These are phyloP conservation scores for Capronia epimyces DNA, from an alignment of 2,329 filamentous ascomycete genomes.

Conservation along the genomic window DNA sequence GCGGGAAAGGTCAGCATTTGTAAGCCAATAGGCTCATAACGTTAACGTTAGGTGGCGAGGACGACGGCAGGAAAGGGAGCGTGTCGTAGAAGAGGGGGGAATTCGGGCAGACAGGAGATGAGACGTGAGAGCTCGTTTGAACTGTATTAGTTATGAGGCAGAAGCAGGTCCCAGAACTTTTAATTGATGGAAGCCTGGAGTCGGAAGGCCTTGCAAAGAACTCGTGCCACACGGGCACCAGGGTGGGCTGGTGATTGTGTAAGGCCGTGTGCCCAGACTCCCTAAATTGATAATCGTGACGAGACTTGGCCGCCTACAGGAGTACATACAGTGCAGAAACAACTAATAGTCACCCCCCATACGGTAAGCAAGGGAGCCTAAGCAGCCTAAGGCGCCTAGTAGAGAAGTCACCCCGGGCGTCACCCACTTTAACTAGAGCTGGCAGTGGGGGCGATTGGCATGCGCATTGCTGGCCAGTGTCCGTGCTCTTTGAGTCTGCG, in stretches of 20 bases:
- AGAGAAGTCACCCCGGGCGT: too few relatives aligned
- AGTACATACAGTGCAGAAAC: too few relatives aligned
- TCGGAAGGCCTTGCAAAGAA: neutral
- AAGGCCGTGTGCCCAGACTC: too few relatives aligned
- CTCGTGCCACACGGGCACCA: neutral
- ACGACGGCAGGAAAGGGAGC: neutral
- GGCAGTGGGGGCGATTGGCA: too few relatives aligned
- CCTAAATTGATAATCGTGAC: too few relatives aligned
- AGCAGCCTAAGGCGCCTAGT: too few relatives aligned
- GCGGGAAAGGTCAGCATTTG: conserved; percentile 6
- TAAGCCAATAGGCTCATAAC: conserved; percentile 16
- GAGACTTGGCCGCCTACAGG: neutral
- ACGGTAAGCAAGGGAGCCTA: too few relatives aligned
- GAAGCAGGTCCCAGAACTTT: neutral
- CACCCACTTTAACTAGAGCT: too few relatives aligned
- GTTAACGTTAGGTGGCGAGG: neutral
- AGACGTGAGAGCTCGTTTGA: neutral
- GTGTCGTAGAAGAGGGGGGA: conserved; percentile 1
- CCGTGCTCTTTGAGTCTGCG: too few relatives aligned
- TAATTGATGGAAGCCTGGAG: neutral
- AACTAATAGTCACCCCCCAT: too few relatives aligned
- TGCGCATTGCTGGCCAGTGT: too few relatives aligned
- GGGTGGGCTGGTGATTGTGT: neutral
- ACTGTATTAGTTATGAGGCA: neutral
- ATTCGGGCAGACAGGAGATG: conserved; percentile 3